Percentiles rank a stretch among this genome's conserved stretches.
phyloP scores from a whole-genome alignment of 202 grass and related monocot genomes.

The Eragrostis tef region DNA sequence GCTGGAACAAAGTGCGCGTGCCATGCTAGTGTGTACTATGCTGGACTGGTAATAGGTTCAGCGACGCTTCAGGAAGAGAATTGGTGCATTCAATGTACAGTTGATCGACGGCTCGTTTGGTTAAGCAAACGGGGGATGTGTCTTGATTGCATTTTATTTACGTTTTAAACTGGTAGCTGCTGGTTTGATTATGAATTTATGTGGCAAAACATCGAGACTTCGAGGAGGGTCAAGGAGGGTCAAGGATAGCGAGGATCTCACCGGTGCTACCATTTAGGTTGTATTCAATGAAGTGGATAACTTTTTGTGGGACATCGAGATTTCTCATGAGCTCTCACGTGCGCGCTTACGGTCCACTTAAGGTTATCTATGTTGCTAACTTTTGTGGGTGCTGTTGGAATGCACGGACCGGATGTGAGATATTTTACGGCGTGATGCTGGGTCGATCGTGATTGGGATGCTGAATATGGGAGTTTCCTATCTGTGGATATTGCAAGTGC shows the following conservation, averaged over 20 bases:
- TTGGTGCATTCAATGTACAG: constrained; percentile 18
- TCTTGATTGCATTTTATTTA: constrained; percentile 17
- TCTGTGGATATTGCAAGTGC: background rate
- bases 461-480: background rate
- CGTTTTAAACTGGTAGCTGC: background rate
- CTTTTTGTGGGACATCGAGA: background rate
- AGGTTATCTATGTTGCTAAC: background rate
- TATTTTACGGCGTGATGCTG: background rate
- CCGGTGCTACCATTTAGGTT: background rate
- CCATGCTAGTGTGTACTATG: constrained; percentile 14
- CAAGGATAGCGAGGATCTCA: background rate
- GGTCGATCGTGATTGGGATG: background rate
- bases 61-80: background rate
- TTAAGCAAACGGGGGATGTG: background rate
- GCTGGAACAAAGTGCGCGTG: background rate
- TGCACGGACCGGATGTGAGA: background rate
- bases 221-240: too few species aligned
- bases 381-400: background rate
- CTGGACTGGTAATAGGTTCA: constrained; percentile 21
- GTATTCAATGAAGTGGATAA: background rate
- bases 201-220: background rate
- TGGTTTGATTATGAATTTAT: background rate
- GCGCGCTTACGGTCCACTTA: background rate
- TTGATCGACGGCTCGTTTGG: constrained; percentile 15
- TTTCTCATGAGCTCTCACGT: background rate